Conservation (phyloP, 2,329 filamentous ascomycete species). For the Colletotrichum cuscutae region DNA sequence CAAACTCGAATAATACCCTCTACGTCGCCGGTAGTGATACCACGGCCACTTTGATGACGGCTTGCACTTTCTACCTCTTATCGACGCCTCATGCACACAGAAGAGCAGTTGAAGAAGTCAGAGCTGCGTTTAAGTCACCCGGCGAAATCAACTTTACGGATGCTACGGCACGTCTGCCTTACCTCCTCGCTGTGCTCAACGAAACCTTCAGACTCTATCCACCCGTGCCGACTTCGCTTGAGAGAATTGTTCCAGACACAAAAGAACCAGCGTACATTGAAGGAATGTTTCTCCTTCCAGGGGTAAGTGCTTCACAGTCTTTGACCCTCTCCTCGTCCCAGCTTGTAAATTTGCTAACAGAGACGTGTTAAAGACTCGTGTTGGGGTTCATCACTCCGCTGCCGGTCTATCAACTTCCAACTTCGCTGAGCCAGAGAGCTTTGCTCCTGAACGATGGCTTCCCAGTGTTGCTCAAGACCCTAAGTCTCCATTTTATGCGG, state of each 20-base stretch:
- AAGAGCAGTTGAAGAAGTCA: conserved; percentile 50
- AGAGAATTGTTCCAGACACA: background rate
- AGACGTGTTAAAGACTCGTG: conserved; percentile 34
- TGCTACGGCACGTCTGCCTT: conserved; percentile 41
- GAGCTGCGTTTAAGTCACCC: conserved; percentile 43
- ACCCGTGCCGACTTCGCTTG: background rate
- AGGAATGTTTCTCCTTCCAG: background rate
- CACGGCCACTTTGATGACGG: conserved; percentile 44
- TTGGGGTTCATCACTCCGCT: conserved; percentile 51
- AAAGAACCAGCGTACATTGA: background rate
- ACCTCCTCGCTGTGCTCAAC: conserved; percentile 16
- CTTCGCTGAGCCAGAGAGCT: conserved; percentile 56
- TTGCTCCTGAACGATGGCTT: conserved; percentile 54
- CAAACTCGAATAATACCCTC: conserved; percentile 8
- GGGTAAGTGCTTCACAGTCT: background rate
- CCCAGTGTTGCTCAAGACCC: conserved; percentile 32
- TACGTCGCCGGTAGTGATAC: conserved; percentile 46
- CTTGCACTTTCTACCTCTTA: conserved; percentile 12
- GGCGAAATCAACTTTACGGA: conserved; percentile 49
- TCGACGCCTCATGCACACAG: background rate
- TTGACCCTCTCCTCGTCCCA: background rate
- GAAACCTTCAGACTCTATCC: conserved; percentile 19
- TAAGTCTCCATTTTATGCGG: conserved; percentile 7
- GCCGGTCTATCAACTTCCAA: conserved; percentile 35
- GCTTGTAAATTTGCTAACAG: background rate